Evolutionary conservation across 202 grass and related monocot genomes (phyloP), one percentile per base, ranked within the genome.

Genomic region (Setaria italica): DNA sequence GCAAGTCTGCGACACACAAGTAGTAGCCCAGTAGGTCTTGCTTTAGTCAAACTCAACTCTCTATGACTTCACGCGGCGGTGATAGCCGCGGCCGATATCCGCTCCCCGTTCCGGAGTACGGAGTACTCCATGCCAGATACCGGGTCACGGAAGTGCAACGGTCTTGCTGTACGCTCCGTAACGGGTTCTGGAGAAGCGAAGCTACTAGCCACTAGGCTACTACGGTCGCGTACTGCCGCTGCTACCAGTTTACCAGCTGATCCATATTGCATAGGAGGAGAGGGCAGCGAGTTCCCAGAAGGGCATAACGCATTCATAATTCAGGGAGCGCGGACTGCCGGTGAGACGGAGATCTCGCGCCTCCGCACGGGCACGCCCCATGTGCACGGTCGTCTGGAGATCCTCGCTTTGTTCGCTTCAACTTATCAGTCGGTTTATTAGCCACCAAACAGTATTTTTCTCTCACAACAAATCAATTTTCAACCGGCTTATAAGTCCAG

Each of bases 341-440:
- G 62, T 80, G 62, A 54, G 62, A 29, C 7, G 35, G 13, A 81
- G 79, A 12, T 35, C 65, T 81, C 65, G 14, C 76, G 34, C 7
- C 65, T 11, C 16, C 65, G 4, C 20, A 45, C 79, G 54, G 11
- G 47, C 62, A 25, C 34, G 11, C 46, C 64, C 79, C 79, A 82
- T 82, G 80, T 82, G 80, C 67, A 39, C 51, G 20, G n/a, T 7
- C 74, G 17, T 41, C 39, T 58, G 53, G 19, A 58, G 51, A n/a
- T 57, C 74, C 66, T 25, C 25, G 25, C 0, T 25, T 25, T 25
- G 25, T 25, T 25, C 25, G 25, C 25, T 25, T 25, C 25, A 25
- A 0, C 25, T 25, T 25, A 25, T 25, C 25, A 25, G 25, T 0
- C 25, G 25, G 25, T 25, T 25, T 25, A 25, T 25, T 0, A 25